These are phyloP conservation scores for Taiozyma onychis DNA, from an alignment of 1,139 yeast species.

Conservation along the genomic window DNA sequence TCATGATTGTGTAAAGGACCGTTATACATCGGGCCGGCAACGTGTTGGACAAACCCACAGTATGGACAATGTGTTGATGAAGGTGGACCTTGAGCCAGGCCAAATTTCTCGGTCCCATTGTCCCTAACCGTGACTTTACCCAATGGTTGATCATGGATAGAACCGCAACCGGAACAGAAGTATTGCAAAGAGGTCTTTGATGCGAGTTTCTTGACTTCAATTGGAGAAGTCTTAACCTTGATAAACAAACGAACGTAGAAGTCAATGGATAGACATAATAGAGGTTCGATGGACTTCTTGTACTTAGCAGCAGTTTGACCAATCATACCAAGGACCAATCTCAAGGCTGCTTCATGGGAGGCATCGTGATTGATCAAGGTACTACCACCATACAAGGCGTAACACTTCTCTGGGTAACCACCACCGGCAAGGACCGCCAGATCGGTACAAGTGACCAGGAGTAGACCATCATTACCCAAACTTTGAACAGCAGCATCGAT, in stretches of 20 bases:
- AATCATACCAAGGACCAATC: slow-evolving; percentile 74
- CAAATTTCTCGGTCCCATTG: slow-evolving; percentile 39
- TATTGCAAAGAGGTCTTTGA: slow-evolving; percentile 73
- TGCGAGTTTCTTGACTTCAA: slow-evolving; percentile 69
- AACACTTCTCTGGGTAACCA: slow-evolving; percentile 95
- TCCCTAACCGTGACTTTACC: slow-evolving; percentile 51
- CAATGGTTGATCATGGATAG: slow-evolving; percentile 63
- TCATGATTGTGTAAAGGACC: slow-evolving; percentile 66
- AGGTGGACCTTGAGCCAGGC: slow-evolving; percentile 49
- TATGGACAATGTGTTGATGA: slow-evolving; percentile 53
- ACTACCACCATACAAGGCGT: slow-evolving; percentile 91
- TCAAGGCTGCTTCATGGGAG: slow-evolving; percentile 87
- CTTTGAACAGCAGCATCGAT: slow-evolving; percentile 85
- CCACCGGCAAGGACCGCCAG: slow-evolving; percentile 93
- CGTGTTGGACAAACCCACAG: slow-evolving; percentile 65
- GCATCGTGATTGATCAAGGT: slow-evolving; percentile 62
- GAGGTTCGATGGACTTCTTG: slow-evolving; percentile 81
- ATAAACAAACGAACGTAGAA: slow-evolving; percentile 86
- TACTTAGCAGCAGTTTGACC: slow-evolving; percentile 86
- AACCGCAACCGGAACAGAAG: slow-evolving; percentile 85
- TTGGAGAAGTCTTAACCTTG: slow-evolving; percentile 69
- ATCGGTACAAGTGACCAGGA: slow-evolving; percentile 93
- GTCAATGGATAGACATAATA: slow-evolving; percentile 79
- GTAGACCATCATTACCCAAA: slow-evolving; percentile 73
- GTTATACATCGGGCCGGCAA: slow-evolving; percentile 97